Percentiles rank a stretch among this genome's conserved stretches.
Conservation (phyloP, 768 basidiomycete species). For the Termitomyces sp. region DNA sequence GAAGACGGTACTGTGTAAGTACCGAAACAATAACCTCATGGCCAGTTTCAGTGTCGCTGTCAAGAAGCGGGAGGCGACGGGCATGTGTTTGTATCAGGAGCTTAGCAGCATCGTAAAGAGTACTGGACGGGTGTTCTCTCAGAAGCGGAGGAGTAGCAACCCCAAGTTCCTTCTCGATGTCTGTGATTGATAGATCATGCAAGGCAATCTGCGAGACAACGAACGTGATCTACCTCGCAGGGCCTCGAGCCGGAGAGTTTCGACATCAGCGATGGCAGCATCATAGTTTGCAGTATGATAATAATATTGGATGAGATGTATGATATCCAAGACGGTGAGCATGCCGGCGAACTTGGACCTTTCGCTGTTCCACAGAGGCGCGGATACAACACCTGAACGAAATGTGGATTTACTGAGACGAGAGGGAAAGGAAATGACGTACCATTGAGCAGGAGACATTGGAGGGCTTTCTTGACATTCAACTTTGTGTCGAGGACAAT, state of each 20-base stretch:
- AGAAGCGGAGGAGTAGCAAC: constrained; percentile 91
- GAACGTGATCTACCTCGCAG: constrained; percentile 62
- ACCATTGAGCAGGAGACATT: constrained; percentile 85
- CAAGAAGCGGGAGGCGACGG: constrained; percentile 89
- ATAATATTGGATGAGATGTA: constrained; percentile 98
- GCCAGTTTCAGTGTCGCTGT: constrained; percentile 88
- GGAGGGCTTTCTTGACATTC: constrained; percentile 91
- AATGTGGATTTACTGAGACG: constrained; percentile 8
- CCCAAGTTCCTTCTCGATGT: constrained; percentile 89
- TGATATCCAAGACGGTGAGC: constrained; percentile 99
- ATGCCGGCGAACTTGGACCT: constrained; percentile 92
- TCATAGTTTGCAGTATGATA: constrained; percentile 86
- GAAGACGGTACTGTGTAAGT: constrained; percentile 93
- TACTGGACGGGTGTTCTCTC: constrained; percentile 81
- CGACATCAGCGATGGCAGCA: constrained; percentile 85
- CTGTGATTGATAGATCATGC: constrained; percentile 36
- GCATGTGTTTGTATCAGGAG: constrained; percentile 94
- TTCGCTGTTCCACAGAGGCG: constrained; percentile 97
- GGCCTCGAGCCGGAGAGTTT: constrained; percentile 84
- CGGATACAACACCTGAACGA: constrained; percentile 86
- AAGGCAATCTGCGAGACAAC: constrained; percentile 2
- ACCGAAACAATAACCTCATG: constrained; percentile 96
- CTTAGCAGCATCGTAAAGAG: constrained; percentile 87
- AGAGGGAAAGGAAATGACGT: constrained; percentile 6
- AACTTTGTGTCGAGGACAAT: constrained; percentile 96